phyloP scores from a whole-genome alignment of 2,329 filamentous ascomycete species.

The Fusarium foetens region DNA sequence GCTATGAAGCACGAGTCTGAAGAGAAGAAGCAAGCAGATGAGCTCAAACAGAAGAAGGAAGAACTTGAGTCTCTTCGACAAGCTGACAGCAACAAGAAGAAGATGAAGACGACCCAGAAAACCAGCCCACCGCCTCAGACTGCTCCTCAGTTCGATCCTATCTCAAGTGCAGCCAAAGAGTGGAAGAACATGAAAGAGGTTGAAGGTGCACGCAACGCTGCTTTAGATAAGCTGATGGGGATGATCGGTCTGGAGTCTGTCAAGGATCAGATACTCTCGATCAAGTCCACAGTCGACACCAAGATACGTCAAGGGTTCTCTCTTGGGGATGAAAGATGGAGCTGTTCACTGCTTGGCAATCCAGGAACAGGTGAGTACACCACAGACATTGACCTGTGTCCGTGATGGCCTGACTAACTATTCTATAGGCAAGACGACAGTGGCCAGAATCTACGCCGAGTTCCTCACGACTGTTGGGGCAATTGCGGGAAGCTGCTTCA shows the following conservation, averaged over 20 bases:
- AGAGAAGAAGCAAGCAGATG: slow-evolving; percentile 54
- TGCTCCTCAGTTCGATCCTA: neutral
- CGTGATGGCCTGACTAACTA: too few relatives aligned
- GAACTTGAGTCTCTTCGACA: slow-evolving; percentile 58
- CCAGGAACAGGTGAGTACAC: slow-evolving; percentile 79
- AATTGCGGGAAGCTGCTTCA: slow-evolving; percentile 68
- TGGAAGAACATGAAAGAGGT: slow-evolving; percentile 70
- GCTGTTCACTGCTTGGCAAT: slow-evolving; percentile 74
- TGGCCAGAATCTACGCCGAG: slow-evolving; percentile 75
- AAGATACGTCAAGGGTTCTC: slow-evolving; percentile 66
- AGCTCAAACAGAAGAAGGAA: slow-evolving; percentile 57
- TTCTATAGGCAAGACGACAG: slow-evolving; percentile 71
- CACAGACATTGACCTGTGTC: too few relatives aligned
- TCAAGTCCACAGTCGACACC: slow-evolving; percentile 72
- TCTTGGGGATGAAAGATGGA: slow-evolving; percentile 68
- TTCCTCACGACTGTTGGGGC: slow-evolving; percentile 71
- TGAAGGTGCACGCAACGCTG: slow-evolving; percentile 60
- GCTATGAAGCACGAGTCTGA: slow-evolving; percentile 56
- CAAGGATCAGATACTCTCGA: slow-evolving; percentile 69
- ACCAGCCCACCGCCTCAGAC: neutral
- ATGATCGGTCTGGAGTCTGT: slow-evolving; percentile 78
- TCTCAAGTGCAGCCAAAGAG: slow-evolving; percentile 53
- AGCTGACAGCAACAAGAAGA: slow-evolving; percentile 35
- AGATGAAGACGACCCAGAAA: slow-evolving; percentile 17
- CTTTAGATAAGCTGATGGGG: slow-evolving; percentile 72